phyloP scores from a whole-genome alignment of 805 yeast genomes.

The Yamadazyma nakazawae region DNA sequence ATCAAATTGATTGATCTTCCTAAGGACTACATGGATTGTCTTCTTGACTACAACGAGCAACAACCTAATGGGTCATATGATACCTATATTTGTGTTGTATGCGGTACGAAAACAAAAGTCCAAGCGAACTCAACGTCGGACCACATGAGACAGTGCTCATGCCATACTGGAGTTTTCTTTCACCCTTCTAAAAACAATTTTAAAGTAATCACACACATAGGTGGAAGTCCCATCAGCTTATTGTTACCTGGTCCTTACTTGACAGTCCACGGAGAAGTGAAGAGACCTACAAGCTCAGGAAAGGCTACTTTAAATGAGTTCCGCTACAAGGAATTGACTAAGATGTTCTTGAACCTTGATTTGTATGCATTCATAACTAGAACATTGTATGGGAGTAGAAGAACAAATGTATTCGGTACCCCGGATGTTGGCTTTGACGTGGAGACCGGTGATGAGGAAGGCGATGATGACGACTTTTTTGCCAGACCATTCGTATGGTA shows the following conservation, averaged over 20 bases:
- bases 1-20: constrained; percentile 55
- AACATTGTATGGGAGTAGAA: constrained; percentile 23
- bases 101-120: constrained; percentile 24
- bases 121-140: constrained; percentile 17
- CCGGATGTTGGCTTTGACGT: not conserved
- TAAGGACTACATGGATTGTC: constrained; percentile 28
- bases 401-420: constrained; percentile 1
- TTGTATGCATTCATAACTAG: constrained; percentile 47
- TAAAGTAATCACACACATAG: constrained; percentile 23
- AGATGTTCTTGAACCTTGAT: constrained; percentile 60
- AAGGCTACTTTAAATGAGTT: constrained; percentile 54
- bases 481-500: constrained; percentile 13
- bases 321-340: constrained; percentile 56
- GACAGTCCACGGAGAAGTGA: constrained; percentile 74
- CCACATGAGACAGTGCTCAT: constrained; percentile 25
- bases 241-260: constrained; percentile 64
- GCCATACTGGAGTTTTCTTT: constrained; percentile 25
- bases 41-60: constrained; percentile 18
- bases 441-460: constrained; percentile 8
- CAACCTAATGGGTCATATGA: constrained; percentile 19
- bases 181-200: constrained; percentile 24
- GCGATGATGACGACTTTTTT: constrained; percentile 8
- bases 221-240: constrained; percentile 22
- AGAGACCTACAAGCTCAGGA: constrained; percentile 49
- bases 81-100: constrained; percentile 31